Evolutionary conservation across 2,329 filamentous ascomycete genomes (phyloP).

Genomic region (Hymenoscyphus occultus): DNA sequence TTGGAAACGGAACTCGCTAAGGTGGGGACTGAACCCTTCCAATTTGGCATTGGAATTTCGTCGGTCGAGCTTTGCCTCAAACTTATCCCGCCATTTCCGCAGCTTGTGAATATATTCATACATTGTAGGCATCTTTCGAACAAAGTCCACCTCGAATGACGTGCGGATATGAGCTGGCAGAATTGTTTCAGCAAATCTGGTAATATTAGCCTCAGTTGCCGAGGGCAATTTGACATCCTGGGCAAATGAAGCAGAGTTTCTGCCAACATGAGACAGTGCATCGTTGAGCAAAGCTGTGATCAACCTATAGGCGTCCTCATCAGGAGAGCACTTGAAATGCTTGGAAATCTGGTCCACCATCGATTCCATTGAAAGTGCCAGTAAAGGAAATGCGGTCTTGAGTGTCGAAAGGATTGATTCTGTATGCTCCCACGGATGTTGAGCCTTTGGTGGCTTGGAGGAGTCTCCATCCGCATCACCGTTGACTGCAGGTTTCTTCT

Average conservation of each 20-base stretch:
- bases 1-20: conserved; percentile 95
- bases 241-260: conserved; percentile 81
- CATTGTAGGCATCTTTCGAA: conserved; percentile 93
- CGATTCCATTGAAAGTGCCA: conserved; percentile 97
- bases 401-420: conserved; percentile 94
- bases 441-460: conserved; percentile 59
- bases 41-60: conserved; percentile 51
- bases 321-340: conserved; percentile 97
- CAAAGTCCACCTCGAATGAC: conserved; percentile 97
- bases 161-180: conserved; percentile 91
- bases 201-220: conserved; percentile 94
- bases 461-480: conserved; percentile 21
- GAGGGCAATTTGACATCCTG: conserved; percentile 86
- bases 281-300: conserved; percentile 98
- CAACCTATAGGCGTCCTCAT: conserved; percentile 94
- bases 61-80: conserved; percentile 94
- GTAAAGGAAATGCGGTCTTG: conserved; percentile 93
- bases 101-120: conserved; percentile 97
- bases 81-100: conserved; percentile 93
- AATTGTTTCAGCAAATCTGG: conserved; percentile 92
- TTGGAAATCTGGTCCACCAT: conserved; percentile 99
- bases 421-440: conserved; percentile 92
- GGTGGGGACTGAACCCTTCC: conserved; percentile 81
- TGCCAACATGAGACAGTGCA: conserved; percentile 85
- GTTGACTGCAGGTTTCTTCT: conserved; percentile 24